Percentiles rank a stretch among this genome's conserved stretches.
These are phyloP conservation scores for Bipolaris victoriae DNA, from an alignment of 2,329 filamentous ascomycete genomes.

Conservation along the genomic window DNA sequence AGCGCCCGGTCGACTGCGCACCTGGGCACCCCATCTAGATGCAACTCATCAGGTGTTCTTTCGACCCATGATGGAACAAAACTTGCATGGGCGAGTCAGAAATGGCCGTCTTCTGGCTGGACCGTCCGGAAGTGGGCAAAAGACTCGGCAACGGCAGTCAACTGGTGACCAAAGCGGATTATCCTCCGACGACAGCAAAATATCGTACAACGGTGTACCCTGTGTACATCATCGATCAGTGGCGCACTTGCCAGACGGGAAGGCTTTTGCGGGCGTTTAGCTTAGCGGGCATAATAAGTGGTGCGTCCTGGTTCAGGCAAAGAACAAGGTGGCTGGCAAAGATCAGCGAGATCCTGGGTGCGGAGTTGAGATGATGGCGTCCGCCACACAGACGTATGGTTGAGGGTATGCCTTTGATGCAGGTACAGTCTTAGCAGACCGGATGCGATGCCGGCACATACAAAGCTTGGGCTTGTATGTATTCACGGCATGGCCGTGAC, in stretches of 20 bases:
- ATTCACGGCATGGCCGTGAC: conserved; percentile 10
- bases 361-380: conserved; percentile 37
- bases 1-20: conserved; percentile 2
- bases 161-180: conserved; percentile 20
- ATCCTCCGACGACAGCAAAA: conserved; percentile 15
- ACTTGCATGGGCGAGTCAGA: conserved; percentile 16
- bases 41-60: conserved; percentile 13
- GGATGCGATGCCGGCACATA: conserved; percentile 8
- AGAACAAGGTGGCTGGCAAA: conserved; percentile 31
- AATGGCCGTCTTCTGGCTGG: conserved; percentile 16
- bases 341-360: conserved; percentile 39
- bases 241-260: conserved; percentile 43
- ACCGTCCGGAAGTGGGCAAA: conserved; percentile 6
- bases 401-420: conserved; percentile 32
- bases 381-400: conserved; percentile 35
- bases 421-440: conserved; percentile 35
- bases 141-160: conserved; percentile 17
- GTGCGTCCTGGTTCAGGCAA: conserved; percentile 34
- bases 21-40: conserved; percentile 1
- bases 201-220: conserved; percentile 29
- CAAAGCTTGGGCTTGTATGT: not conserved
- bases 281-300: conserved; percentile 40
- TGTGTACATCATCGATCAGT: conserved; percentile 33
- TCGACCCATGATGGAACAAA: conserved; percentile 23
- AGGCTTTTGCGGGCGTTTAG: conserved; percentile 43